These are phyloP conservation scores for Wickerhamomyces xylosicus DNA, from an alignment of 805 yeast genomes.

Conservation along the genomic window DNA sequence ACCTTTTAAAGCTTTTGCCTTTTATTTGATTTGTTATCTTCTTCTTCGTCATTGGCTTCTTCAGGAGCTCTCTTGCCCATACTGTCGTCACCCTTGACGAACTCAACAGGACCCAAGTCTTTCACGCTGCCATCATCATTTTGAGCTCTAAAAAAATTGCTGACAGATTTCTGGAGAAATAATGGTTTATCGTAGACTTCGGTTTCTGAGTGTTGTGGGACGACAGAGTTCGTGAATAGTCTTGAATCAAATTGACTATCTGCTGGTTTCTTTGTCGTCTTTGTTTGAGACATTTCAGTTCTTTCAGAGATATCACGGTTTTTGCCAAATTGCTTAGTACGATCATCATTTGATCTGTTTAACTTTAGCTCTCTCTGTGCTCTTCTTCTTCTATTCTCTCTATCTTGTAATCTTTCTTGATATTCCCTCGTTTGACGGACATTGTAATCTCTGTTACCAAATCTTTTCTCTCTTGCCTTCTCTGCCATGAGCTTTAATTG, in stretches of 20 bases:
- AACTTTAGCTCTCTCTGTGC: constrained; percentile 36
- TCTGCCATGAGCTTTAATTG: constrained; percentile 39
- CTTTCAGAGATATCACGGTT: constrained; percentile 47
- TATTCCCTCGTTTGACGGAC: constrained; percentile 13
- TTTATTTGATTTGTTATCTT: constrained; percentile 16
- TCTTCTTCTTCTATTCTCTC: constrained; percentile 34
- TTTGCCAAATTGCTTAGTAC: constrained; percentile 31
- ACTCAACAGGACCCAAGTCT: constrained; percentile 33
- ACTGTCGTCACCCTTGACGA: constrained; percentile 27
- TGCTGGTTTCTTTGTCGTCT: constrained; percentile 20
- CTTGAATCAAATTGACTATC: constrained; percentile 51
- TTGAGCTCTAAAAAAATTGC: constrained; percentile 36
- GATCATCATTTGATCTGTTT: constrained; percentile 32
- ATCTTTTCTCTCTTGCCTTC: constrained; percentile 31
- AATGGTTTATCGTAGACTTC: constrained; percentile 51
- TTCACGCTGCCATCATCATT: constrained; percentile 15
- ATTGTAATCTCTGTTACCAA: constrained; percentile 4
- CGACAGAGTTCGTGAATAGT: constrained; percentile 37
- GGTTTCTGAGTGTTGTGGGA: constrained; percentile 29
- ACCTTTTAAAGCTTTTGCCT: constrained; percentile 9
- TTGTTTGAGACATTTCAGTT: constrained; percentile 40
- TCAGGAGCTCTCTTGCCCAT: background rate
- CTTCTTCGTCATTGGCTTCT: constrained; percentile 7
- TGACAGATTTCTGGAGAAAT: constrained; percentile 42
- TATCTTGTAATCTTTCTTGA: constrained; percentile 25